Conservation (phyloP, 805 yeast species). For the Saccharomycopsis sp. region DNA sequence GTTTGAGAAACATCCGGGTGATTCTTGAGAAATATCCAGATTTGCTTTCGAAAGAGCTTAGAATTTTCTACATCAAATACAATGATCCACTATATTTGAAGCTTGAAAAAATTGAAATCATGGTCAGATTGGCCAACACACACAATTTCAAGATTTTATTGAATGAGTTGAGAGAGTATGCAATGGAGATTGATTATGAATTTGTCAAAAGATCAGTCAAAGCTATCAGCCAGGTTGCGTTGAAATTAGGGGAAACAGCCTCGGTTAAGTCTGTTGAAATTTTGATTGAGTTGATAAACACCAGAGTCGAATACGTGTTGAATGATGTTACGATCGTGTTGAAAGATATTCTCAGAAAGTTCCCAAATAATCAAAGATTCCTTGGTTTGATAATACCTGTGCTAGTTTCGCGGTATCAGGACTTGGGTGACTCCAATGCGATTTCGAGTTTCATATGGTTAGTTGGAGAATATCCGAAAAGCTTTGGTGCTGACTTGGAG, state of each 20-base stretch:
- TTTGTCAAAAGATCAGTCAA: conserved; percentile 58
- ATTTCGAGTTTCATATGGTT: conserved; percentile 55
- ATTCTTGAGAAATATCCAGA: conserved; percentile 83
- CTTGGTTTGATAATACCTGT: conserved; percentile 48
- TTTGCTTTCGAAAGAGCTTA: conserved; percentile 64
- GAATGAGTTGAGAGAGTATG: conserved; percentile 68
- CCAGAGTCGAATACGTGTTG: conserved; percentile 51
- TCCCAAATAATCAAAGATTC: conserved; percentile 42
- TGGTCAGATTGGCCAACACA: conserved; percentile 51
- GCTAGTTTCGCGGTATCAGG: conserved; percentile 39
- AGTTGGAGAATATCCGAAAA: conserved; percentile 59
- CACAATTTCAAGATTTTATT: conserved; percentile 49
- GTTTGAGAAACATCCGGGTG: conserved; percentile 82
- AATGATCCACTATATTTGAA: conserved; percentile 75
- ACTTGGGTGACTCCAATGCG: conserved; percentile 41
- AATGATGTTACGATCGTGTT: conserved; percentile 55
- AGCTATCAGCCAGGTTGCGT: conserved; percentile 66
- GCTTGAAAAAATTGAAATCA: conserved; percentile 65
- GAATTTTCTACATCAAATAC: conserved; percentile 85
- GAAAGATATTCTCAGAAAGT: conserved; percentile 58
- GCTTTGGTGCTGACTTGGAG: conserved; percentile 42
- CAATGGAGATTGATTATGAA: conserved; percentile 78
- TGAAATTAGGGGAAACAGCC: conserved; percentile 43
- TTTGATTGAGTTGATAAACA: conserved; percentile 47
- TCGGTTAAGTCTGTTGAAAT: conserved; percentile 52